A percentile compares a stretch with the other conserved stretches of the same genome.
phyloP scores from a whole-genome alignment of 495 filamentous ascomycete genomes.

The Trichoderma reesei region DNA sequence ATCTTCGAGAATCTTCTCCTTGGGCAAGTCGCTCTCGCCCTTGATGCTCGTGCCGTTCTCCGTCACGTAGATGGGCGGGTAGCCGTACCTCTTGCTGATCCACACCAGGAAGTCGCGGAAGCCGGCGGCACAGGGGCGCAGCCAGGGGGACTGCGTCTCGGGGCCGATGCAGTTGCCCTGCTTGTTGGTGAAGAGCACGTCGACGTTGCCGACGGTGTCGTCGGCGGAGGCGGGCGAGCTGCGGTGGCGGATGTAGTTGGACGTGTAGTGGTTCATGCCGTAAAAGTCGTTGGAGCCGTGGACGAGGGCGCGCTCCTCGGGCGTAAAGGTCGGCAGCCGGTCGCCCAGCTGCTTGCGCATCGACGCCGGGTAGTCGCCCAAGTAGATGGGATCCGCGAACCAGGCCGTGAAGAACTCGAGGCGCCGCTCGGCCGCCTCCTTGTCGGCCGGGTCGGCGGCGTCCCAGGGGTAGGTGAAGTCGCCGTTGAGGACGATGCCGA shows the following conservation, averaged over 20 bases:
- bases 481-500: conserved; percentile 55
- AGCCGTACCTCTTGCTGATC: conserved; percentile 64
- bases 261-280: conserved; percentile 80
- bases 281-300: conserved; percentile 74
- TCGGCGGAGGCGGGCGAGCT: conserved; percentile 43
- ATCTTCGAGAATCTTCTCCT: conserved; percentile 60
- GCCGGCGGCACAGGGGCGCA: conserved; percentile 58
- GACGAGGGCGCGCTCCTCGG: conserved; percentile 56
- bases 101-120: conserved; percentile 71
- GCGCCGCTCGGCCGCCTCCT: conserved; percentile 53
- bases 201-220: conserved; percentile 63
- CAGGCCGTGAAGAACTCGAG: conserved; percentile 57
- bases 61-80: conserved; percentile 70
- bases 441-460: conserved; percentile 42
- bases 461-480: conserved; percentile 51
- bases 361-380: conserved; percentile 64
- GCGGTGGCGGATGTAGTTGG: conserved; percentile 70
- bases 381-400: conserved; percentile 70
- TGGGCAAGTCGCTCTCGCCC: conserved; percentile 63
- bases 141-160: conserved; percentile 67
- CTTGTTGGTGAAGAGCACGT: conserved; percentile 59
- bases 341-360: conserved; percentile 66
- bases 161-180: conserved; percentile 58
- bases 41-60: conserved; percentile 74
- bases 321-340: conserved; percentile 54